These are phyloP conservation scores for Ilex paraguariensis DNA, from an alignment of 305 asterid genomes.

Conservation along the genomic window DNA sequence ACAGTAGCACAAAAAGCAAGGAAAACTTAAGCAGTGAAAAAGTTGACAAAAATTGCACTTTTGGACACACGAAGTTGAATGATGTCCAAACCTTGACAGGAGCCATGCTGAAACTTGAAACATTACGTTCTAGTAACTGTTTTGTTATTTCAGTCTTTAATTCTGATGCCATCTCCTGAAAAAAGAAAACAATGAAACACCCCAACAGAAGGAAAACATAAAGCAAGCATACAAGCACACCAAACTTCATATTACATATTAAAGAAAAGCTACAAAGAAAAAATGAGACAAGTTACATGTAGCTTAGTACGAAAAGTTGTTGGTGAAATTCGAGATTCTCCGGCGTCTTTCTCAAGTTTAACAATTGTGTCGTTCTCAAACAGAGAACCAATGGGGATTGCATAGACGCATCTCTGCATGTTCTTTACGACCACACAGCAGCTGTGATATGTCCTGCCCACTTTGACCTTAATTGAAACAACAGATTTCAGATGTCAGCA, in stretches of 20 bases:
- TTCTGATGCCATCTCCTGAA: conserved; percentile 77
- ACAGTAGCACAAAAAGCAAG: conserved; percentile 2
- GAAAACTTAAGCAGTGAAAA: neutral
- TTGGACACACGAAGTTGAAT: no score
- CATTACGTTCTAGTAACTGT: conserved; percentile 51
- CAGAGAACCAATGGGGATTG: conserved; percentile 65
- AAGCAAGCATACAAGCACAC: conserved; percentile 12
- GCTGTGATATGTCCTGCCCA: conserved; percentile 70
- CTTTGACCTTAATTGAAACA: conserved; percentile 56
- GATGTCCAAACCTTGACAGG: conserved; percentile 77
- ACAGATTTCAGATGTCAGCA: conserved; percentile 9
- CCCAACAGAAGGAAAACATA: conserved; percentile 18
- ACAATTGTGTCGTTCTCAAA: conserved; percentile 34
- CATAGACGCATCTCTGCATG: conserved; percentile 89
- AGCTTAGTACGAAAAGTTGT: conserved; percentile 43
- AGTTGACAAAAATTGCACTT: conserved; percentile 4
- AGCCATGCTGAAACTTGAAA: conserved; percentile 73
- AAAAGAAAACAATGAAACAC: conserved; percentile 14
- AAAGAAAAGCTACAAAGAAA: no score
- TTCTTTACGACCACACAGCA: conserved; percentile 85
- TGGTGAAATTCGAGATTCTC: conserved; percentile 49
- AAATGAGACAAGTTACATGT: conserved; percentile 44
- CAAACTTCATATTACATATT: no score
- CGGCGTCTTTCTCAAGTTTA: conserved; percentile 58
- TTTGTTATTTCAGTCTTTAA: conserved; percentile 67